Evolutionary conservation across 192 early-diverging fungal species (phyloP).

Genomic region (Gigaspora rosea): DNA sequence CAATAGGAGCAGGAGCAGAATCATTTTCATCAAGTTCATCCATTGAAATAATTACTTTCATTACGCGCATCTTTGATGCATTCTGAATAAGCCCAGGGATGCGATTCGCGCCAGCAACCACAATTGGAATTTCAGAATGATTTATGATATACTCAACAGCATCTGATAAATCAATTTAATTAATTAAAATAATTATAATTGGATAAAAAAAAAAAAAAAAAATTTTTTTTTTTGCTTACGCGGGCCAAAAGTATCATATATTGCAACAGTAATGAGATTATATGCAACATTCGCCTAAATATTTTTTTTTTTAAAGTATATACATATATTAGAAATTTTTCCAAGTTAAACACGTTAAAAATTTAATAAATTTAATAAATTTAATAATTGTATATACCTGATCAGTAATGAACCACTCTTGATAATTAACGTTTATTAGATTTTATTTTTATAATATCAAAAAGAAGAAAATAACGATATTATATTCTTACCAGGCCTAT

Average conservation of each 20-base stretch:
- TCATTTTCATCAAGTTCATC: constrained; percentile 59
- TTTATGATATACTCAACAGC: constrained; percentile 80
- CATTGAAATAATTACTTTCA: constrained; percentile 78
- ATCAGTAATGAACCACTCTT: constrained; percentile 33
- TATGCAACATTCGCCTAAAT: constrained; percentile 47
- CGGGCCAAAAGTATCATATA: constrained; percentile 89
- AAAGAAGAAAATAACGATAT: not conserved
- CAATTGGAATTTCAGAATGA: constrained; percentile 78
- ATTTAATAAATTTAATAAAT: not conserved
- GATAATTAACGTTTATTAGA: not conserved
- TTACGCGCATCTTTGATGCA: constrained; percentile 54
- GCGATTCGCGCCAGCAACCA: constrained; percentile 47
- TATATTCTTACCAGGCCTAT: constrained; percentile 55
- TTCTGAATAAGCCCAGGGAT: constrained; percentile 2
- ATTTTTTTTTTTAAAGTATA: not conserved
- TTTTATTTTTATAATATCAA: not conserved
- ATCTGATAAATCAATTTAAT: not conserved
- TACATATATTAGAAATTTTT: not conserved
- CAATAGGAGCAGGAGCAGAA: constrained; percentile 28
- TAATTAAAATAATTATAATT: not conserved
- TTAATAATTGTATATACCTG: constrained; percentile 13
- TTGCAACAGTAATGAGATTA: constrained; percentile 68
- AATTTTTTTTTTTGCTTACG: not conserved
- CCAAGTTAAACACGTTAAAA: not conserved
- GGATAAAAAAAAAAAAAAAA: not conserved